phyloP scores from a whole-genome alignment of 352 stramenopile species.

The Saprolegnia parasitica region DNA sequence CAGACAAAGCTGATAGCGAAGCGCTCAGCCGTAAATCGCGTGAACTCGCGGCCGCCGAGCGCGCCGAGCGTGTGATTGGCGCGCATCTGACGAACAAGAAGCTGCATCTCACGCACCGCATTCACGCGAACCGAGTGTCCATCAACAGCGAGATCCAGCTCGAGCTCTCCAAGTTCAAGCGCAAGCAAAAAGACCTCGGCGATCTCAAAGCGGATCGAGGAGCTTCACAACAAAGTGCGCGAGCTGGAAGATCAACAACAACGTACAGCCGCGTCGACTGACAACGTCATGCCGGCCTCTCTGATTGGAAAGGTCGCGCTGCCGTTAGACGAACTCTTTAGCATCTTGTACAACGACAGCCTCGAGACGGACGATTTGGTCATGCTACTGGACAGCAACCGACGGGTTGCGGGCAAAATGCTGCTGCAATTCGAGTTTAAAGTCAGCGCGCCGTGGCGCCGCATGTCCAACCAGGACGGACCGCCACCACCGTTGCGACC shows the following conservation, averaged over 20 bases:
- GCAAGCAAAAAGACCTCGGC: slow-evolving; percentile 39
- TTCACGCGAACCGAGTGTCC: slow-evolving; percentile 33
- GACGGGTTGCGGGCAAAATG: slow-evolving; percentile 42
- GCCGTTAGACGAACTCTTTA: slow-evolving; percentile 39
- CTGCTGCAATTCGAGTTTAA: slow-evolving; percentile 49
- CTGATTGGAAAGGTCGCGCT: slow-evolving; percentile 48
- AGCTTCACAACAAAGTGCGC: slow-evolving; percentile 11
- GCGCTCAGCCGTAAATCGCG: background rate
- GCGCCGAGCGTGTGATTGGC: slow-evolving; percentile 8
- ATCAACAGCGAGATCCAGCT: slow-evolving; percentile 33
- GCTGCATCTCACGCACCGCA: slow-evolving; percentile 34
- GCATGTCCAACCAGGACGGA: background rate
- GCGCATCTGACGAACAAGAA: slow-evolving; percentile 39
- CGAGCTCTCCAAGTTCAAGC: slow-evolving; percentile 42
- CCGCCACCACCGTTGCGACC: background rate
- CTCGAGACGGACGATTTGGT: slow-evolving; percentile 41
- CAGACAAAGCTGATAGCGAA: background rate
- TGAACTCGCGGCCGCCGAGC: background rate
- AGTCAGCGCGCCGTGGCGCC: slow-evolving; percentile 2
- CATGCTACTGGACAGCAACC: slow-evolving; percentile 35
- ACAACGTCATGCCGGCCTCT: slow-evolving; percentile 22
- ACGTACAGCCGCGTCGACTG: slow-evolving; percentile 8
- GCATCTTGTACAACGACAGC: slow-evolving; percentile 45
- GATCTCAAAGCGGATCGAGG: slow-evolving; percentile 39
- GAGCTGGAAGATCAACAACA: slow-evolving; percentile 31